Percentiles rank a stretch among this genome's conserved stretches.
Conservation (phyloP, 148 eudicot genomes). For the Polygonum maritimum region DNA sequence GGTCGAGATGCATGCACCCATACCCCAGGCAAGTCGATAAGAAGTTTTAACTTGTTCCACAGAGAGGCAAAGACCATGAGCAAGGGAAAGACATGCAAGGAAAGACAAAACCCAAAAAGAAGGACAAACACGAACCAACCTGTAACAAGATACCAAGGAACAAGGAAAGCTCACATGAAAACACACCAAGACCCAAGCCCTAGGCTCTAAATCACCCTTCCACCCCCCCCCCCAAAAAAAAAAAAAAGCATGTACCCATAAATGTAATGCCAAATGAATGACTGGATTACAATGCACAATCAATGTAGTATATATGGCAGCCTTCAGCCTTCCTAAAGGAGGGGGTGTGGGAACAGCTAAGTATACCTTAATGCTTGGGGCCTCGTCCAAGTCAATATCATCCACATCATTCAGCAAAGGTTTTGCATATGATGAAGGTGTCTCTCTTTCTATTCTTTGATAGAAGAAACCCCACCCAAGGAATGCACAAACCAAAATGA, state of each 20-base stretch:
- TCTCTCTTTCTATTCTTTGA: slow-evolving; percentile 28
- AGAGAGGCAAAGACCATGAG: too few relatives aligned
- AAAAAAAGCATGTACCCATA: background rate
- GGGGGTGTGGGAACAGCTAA: background rate
- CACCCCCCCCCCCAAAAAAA: too few relatives aligned
- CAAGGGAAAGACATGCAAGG: too few relatives aligned
- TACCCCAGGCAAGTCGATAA: too few relatives aligned
- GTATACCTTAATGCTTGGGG: slow-evolving; percentile 19
- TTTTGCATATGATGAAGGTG: slow-evolving; percentile 26
- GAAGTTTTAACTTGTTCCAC: too few relatives aligned
- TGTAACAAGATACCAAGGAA: too few relatives aligned
- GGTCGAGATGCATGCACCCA: too few relatives aligned
- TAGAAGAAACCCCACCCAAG: slow-evolving; percentile 50
- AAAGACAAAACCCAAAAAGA: too few relatives aligned
- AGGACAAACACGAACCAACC: too few relatives aligned
- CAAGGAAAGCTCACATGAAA: too few relatives aligned
- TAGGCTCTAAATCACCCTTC: too few relatives aligned
- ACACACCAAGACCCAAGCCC: too few relatives aligned
- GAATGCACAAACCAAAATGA: slow-evolving; percentile 45
- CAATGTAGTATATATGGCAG: background rate
- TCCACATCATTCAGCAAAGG: slow-evolving; percentile 37
- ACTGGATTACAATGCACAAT: background rate
- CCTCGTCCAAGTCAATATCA: slow-evolving; percentile 18
- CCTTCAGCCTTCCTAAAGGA: background rate
- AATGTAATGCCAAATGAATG: background rate